Conservation (phyloP, 352 stramenopile species). For the Phytopythium aichiense region DNA sequence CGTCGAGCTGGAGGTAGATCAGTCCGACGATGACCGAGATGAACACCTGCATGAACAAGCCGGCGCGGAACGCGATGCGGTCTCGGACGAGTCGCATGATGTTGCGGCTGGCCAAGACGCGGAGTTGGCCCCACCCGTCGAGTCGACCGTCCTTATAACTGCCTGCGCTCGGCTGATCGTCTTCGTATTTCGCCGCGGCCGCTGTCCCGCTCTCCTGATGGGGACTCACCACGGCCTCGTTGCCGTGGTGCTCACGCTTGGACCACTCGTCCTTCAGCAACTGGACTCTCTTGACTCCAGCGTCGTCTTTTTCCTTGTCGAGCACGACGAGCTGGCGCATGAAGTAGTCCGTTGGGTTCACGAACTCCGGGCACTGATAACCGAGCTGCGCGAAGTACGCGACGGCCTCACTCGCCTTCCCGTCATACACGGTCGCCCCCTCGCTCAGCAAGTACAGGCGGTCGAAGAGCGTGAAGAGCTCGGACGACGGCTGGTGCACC, state of each 20-base stretch:
- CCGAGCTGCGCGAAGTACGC: slow-evolving; percentile 26
- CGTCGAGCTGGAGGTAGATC: slow-evolving; percentile 40
- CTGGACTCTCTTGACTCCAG: slow-evolving; percentile 18
- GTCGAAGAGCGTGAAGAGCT: slow-evolving; percentile 36
- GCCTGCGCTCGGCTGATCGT: no score
- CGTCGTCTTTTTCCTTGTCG: slow-evolving; percentile 22
- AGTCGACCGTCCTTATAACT: slow-evolving; percentile 13
- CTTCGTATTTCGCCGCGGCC: background rate
- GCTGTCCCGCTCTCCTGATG: background rate
- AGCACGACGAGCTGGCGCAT: slow-evolving; percentile 37
- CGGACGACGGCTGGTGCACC: slow-evolving; percentile 74
- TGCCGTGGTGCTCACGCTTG: background rate
- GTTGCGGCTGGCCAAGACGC: slow-evolving; percentile 30
- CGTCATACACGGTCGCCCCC: slow-evolving; percentile 27
- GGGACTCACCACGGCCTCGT: no score
- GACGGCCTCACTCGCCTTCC: slow-evolving; percentile 22
- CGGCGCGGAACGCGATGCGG: slow-evolving; percentile 18
- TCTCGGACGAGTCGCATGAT: slow-evolving; percentile 28
- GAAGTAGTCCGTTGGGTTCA: slow-evolving; percentile 38
- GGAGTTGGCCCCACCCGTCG: slow-evolving; percentile 17
- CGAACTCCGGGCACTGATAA: slow-evolving; percentile 25
- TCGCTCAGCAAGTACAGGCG: slow-evolving; percentile 29
- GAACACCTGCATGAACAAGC: slow-evolving; percentile 22
- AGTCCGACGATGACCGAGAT: slow-evolving; percentile 35
- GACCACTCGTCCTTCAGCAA: slow-evolving; percentile 18